Evolutionary conservation across 2,329 filamentous ascomycete genomes (phyloP), one percentile per base, ranked within the genome.

Genomic region (Penicillium brasilianum): DNA sequence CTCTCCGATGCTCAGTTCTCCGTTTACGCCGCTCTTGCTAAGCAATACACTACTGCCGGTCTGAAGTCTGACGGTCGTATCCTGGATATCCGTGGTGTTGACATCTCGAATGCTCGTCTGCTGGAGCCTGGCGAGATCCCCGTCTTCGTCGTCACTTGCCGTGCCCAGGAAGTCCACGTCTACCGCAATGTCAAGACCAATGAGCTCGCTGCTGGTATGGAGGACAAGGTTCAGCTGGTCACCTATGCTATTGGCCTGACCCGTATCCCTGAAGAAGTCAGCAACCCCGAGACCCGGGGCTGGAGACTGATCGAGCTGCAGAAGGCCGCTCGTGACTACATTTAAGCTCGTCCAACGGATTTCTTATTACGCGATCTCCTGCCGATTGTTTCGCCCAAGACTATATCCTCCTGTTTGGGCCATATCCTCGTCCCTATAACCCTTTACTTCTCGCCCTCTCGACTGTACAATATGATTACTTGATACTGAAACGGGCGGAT

Each of bases 251-350:
- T 99, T 69, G 95, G 95, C 71, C 90, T 99, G 62, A 99, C 95
- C 3, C 85, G 95, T 67, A 88, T 96, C 62, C 89, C 95, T 2
- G 95, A 99, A 75, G 95, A 99, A 70, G 94, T 98, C 69, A 94
- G 89, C 83, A 98, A 99, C 78, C 91, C 93, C 1, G 95, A 99
- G 82, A 99, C 95, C 11, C 87, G 93, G 74, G 95, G 95, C 34
- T 99, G 95, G 95, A 89, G 94, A 72, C 83, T 99, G 77, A 98
- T 99, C 74, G 95, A 99, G 82, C 88, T 99, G 83, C 95, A 99
- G 80, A 99, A 99, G 88, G 96, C 92, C 77, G 94, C 91, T 58
- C 88, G 95, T 73, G 95, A 99, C 81, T 98, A 90, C 72, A 88
- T 90, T 67, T 91, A 82, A 87, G 63, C 32, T 16, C 32, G 41